Evolutionary conservation across 2,329 filamentous ascomycete species (phyloP), one percentile per base, ranked within the genome.

Genomic region (Fusarium albosuccineum): DNA sequence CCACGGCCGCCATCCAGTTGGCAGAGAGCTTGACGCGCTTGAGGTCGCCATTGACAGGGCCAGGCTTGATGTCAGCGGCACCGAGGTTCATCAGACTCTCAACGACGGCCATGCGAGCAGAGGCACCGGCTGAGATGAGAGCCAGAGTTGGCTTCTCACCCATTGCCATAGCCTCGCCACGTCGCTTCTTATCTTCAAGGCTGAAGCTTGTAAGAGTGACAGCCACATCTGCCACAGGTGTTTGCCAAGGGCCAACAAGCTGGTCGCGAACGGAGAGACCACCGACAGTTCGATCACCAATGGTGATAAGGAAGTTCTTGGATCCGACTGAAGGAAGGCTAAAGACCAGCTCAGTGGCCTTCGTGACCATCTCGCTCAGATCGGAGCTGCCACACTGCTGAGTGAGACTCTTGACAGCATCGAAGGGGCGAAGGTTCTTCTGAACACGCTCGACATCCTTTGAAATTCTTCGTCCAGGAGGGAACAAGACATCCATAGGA

Each of bases 1-100:
- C 94, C 63, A 94, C 92, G n/a, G 95, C 95, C 4, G 94, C 94
- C 96, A 98, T 98, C 95, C 95, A 99, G 82, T 99, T 98, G 50
- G 95, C 95, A 4, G 94, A 97, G 9, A 98, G 87, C 76, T 95
- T 91, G 64, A 98, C 90, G 42, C 92, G 89, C 62, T 87, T 87
- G 52, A 98, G 82, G 56, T 92, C 89, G 45, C 91, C 92, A 26
- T 73, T 73, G 33, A 74, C 71, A 30, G 66, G 56, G 8, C 72
- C 72, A 27, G 72, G 71, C 57, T 90, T 86, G 61, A 88, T 83
- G 62, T 88, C 85, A 30, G 86, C 92, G 57, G 96, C 96, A 37
- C 92, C 94, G 60, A 99, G 84, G 78, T 99, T 99, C 87, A 97
- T 90, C 62, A 99, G 83, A 62, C 92, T 93, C 81, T 99, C 96